A percentile compares a stretch with the other conserved stretches of the same genome.
Evolutionary conservation across 257 asterid genomes (phyloP).

Genomic region (Plantago elongata): DNA sequence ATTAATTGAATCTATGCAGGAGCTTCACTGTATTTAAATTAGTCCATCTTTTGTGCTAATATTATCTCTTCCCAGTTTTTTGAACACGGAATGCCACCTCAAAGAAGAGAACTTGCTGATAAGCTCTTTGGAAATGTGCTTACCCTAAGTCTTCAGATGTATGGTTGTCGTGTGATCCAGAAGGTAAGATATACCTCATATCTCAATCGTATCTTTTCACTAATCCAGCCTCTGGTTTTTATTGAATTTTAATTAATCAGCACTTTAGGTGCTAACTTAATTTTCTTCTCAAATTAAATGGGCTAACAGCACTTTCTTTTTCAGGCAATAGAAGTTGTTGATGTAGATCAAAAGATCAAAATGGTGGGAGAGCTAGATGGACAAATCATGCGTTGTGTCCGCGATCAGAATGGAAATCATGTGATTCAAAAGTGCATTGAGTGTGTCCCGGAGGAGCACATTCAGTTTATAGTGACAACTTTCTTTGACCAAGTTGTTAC

Average conservation of each 20-base stretch:
- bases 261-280: no score
- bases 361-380: constrained; percentile 96
- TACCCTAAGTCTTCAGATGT: constrained; percentile 92
- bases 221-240: no score
- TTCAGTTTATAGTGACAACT: constrained; percentile 70
- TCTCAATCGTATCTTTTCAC: not conserved
- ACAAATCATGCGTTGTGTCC: constrained; percentile 90
- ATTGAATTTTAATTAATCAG: no score
- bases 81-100: constrained; percentile 87
- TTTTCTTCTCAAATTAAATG: no score
- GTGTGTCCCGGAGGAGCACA: constrained; percentile 82
- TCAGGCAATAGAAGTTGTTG: constrained; percentile 94
- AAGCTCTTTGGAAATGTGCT: constrained; percentile 88
- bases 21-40: constrained; percentile 13
- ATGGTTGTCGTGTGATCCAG: constrained; percentile 96
- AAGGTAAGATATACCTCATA: constrained; percentile 45
- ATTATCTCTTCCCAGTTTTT: constrained; percentile 50
- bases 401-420: constrained; percentile 96
- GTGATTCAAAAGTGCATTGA: constrained; percentile 94
- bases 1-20: not conserved
- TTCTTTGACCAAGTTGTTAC: constrained; percentile 88
- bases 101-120: constrained; percentile 79
- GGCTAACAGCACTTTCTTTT: not conserved
- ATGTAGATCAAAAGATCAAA: constrained; percentile 82
- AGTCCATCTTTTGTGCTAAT: constrained; percentile 15